Evolutionary conservation across 1,284 basidiomycete species (phyloP), one percentile per base, ranked within the genome.

Genomic region (Rhodotorula sp.): DNA sequence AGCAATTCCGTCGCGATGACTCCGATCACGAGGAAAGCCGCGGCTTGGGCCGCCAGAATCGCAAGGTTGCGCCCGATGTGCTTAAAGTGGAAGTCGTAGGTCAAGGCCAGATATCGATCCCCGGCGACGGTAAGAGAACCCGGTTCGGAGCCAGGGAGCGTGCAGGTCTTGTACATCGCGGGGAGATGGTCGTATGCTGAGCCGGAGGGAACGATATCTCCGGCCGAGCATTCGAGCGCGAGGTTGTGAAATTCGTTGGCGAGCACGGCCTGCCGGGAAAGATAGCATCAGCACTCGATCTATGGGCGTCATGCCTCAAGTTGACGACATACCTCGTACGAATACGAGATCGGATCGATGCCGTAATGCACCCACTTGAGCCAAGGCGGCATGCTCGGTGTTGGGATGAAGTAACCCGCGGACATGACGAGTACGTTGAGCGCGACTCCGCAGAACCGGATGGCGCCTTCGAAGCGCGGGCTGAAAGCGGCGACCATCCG

Each of bases 221-320:
- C 82, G 19, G 88, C 87, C 77, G 90, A 88, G 76, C 91, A 93
- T 2, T 82, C 83, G 60, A 92, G 80, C 84, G 87, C 67, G 48
- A 65, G 72, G 16, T 60, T 50, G 43, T 70, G 67, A 68, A 79
- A 79, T 64, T 79, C 78, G 76, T 79, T 78, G 43, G 70, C 70
- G 59, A 72, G 73, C 47, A 76, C 70, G 5, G 73, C 74, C 66
- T 75, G 8, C 23, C 21, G n/a, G 10, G 23, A 52, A 23, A 52
- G 23, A 43, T 31, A 4, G 50, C 7, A 31, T 66, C 58, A 59
- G 34, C 54, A 50, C 19, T 50, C 49, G 10, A 23, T 50, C 19
- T 10, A 15, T 18, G 31, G 52, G 23, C 31, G 16, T 2, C 52
- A 45, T 19, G 38, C 54, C 52, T 38, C 12, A 2, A 28, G 21